Base-by-base conservation (phyloP, 768 basidiomycete species). In the Rhizopogon sp. region DNA sequence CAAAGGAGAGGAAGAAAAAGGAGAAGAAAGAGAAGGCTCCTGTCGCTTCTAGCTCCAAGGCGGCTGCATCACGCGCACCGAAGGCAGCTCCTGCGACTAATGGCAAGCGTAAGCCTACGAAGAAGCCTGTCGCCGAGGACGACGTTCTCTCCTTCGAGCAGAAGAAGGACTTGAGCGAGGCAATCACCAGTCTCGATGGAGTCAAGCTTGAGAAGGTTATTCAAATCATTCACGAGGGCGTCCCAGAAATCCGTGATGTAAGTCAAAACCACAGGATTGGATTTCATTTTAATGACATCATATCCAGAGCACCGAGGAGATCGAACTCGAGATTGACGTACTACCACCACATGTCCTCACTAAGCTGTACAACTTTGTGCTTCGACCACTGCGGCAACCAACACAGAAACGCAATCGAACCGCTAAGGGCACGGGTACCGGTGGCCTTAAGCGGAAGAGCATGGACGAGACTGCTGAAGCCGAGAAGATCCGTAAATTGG, bases 401-500 rank as follows among this genome's bases (percentile, higher is more conserved):
- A 78, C 84, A 41, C 81, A 80, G 17, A 83, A 84, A 57, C 83
- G 88, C 46, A 83, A 73, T 62, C 77, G 84, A 41, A 76, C 77
- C 5, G 85, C 87, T 58, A 90, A 92, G 66, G 90, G 89, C 33
- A 87, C 86, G 0, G 89, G 90, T 1, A 94, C 92, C 3, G 94
- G 93, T 42, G 93, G 94, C 8, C 75, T 93, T 45, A 93, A 94
- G 70, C 85, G 93, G 55, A 93, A 94, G 79, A 91, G 88, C 66
- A 95, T 98, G 90, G 93, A 98, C 66, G 94, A 98, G 74, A 90
- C 93, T 60, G 88, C 88, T 35, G 96, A 99, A 73, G 88, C 91
- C 7, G 93, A 93, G 76, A 93, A 95, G 77, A 99, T 99, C 65
- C 82, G 88, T 50, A 79, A 84, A 69, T 79, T 99, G 42, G 96